Conservation (phyloP, 1,284 basidiomycete genomes). For the Fistulina hepatica region DNA sequence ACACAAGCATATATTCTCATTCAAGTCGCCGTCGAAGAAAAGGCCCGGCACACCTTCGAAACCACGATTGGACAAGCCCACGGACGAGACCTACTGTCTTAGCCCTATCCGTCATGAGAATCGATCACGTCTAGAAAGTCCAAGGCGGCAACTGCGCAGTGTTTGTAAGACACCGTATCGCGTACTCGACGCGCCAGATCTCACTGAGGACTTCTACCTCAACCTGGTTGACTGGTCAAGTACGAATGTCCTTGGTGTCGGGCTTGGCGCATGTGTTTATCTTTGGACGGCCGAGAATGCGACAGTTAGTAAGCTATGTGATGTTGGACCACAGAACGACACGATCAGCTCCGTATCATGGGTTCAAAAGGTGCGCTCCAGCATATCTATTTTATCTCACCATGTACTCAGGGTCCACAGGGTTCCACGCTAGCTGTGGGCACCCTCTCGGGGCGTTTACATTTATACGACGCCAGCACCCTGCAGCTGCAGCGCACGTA, state of each 20-base stretch:
- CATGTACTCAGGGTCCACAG: constrained; percentile 23
- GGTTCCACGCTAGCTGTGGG: constrained; percentile 89
- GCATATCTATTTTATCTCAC: not conserved
- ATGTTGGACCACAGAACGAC: constrained; percentile 54
- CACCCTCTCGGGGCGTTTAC: constrained; percentile 77
- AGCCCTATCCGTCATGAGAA: constrained; percentile 83
- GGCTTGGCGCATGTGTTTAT: constrained; percentile 87
- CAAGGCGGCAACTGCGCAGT: constrained; percentile 69
- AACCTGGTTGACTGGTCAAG: constrained; percentile 97
- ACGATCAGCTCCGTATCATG: constrained; percentile 81
- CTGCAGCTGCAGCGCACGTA: constrained; percentile 77
- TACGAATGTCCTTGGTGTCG: constrained; percentile 91
- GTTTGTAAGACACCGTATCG: constrained; percentile 96
- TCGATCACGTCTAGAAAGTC: constrained; percentile 76
- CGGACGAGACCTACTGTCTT: constrained; percentile 82
- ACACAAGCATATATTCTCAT: constrained; percentile 55
- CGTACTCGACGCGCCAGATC: constrained; percentile 93
- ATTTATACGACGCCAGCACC: constrained; percentile 91
- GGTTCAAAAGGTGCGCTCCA: constrained; percentile 69
- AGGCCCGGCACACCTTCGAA: constrained; percentile 35
- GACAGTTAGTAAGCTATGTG: constrained; percentile 85
- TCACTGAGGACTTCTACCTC: constrained; percentile 97
- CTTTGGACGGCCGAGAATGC: constrained; percentile 95
- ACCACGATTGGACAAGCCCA: constrained; percentile 60
- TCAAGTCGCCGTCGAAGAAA: constrained; percentile 43